Percentiles rank a stretch among this genome's conserved stretches.
These are phyloP conservation scores for Thielaviopsis punctulata DNA, from an alignment of 2,329 filamentous ascomycete genomes.

Conservation along the genomic window DNA sequence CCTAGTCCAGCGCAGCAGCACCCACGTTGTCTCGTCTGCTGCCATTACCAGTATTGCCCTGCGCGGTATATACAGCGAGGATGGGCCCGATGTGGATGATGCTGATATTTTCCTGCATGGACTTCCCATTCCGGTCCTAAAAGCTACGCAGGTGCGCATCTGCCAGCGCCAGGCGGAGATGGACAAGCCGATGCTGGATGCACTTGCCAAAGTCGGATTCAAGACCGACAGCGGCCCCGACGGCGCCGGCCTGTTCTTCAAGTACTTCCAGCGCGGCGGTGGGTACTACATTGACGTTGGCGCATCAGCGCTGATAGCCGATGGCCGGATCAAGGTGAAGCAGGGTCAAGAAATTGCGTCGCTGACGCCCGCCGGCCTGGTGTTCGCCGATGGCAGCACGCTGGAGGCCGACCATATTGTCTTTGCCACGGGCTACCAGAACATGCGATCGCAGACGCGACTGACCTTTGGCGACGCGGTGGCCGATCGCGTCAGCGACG, in stretches of 20 bases:
- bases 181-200: constrained; percentile 24
- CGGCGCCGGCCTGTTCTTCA: constrained; percentile 37
- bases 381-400: constrained; percentile 35
- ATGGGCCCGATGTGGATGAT: constrained; percentile 44
- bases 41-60: constrained; percentile 35
- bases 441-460: constrained; percentile 48
- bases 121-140: constrained; percentile 40
- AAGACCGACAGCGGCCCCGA: constrained; percentile 40
- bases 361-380: constrained; percentile 28
- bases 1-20: constrained; percentile 51
- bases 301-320: constrained; percentile 40
- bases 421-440: constrained; percentile 47
- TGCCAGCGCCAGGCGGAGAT: constrained; percentile 19
- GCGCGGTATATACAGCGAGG: constrained; percentile 31
- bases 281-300: constrained; percentile 59
- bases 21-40: constrained; percentile 42
- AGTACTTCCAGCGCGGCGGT: constrained; percentile 48
- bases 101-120: constrained; percentile 44
- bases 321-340: constrained; percentile 47
- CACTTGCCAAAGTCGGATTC: constrained; percentile 41
- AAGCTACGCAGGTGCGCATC: constrained; percentile 34
- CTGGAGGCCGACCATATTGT: constrained; percentile 46
- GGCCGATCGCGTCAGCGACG: constrained; percentile 37
- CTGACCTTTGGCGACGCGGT: constrained; percentile 44
- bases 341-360: constrained; percentile 37